Evolutionary conservation across 805 yeast species (phyloP), one percentile per base, ranked within the genome.

Genomic region (Hanseniaspora lachancei): DNA sequence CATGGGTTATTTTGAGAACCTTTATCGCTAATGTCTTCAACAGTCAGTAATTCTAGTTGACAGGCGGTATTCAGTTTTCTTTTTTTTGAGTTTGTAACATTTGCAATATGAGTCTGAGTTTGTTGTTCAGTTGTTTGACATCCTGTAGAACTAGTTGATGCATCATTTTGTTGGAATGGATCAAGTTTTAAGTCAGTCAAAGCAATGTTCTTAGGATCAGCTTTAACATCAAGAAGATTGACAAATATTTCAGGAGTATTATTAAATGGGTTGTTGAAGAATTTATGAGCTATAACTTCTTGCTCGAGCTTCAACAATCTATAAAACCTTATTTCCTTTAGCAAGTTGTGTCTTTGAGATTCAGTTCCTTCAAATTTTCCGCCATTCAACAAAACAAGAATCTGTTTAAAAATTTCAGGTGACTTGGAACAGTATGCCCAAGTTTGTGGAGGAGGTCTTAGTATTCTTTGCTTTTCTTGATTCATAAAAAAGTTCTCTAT

Each of bases 401-500:
- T 62, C 47, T 78, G 82, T 20, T 64, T 70, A 64, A 82, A 88
- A 55, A 79, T 64, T 21, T 62, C 65, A 0, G 83, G 75, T 2
- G 82, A 76, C 58, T 88, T 71, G 38, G 74, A 68, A 3, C 76
- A 68, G 2, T 75, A 75, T 1, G 74, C 72, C 2, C 81, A 84
- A 10, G 78, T 74, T 57, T 79, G 76, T 1, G 93, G 87, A 3
- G 95, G 95, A 0, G 96, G 96, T 40, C 96, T 69, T 2, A 84
- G 67, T 61, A 82, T 13, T 9, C 40, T 29, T 10, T 75, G 72
- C 52, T 69, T 70, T 8, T 65, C 44, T 10, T 40, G 36, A 2
- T 41, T 60, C 16, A 64, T 60, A 54, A 68, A 68, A 12, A 72
- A 60, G 20, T 72, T 70, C 24, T 76, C 72, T 12, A 80, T 76